A percentile compares a stretch with the other conserved stretches of the same genome.
These are phyloP conservation scores for Neoarthrinium moseri DNA, from an alignment of 2,329 filamentous ascomycete genomes.

Conservation along the genomic window DNA sequence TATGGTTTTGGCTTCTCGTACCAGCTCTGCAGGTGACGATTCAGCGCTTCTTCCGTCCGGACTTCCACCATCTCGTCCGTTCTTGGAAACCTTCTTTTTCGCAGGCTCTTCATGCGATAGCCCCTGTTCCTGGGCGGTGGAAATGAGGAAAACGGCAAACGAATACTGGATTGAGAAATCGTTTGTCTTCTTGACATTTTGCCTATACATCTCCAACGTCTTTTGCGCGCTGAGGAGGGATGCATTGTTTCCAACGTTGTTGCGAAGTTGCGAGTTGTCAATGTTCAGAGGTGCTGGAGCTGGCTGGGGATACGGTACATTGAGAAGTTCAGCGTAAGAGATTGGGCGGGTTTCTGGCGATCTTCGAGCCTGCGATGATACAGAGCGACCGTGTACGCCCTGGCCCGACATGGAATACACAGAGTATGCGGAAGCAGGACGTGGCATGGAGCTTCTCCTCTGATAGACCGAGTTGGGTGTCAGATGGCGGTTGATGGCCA, in stretches of 20 bases:
- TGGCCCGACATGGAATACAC: slow-evolving; percentile 68
- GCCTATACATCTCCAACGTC: slow-evolving; percentile 95
- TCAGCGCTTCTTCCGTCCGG: slow-evolving; percentile 39
- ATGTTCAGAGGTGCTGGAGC: slow-evolving; percentile 64
- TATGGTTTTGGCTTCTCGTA: slow-evolving; percentile 86
- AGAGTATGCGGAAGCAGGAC: slow-evolving; percentile 78
- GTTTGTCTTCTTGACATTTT: slow-evolving; percentile 96
- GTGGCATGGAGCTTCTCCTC: slow-evolving; percentile 57
- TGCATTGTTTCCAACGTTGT: slow-evolving; percentile 81
- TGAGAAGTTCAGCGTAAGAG: slow-evolving; percentile 60
- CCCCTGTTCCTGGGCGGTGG: slow-evolving; percentile 78
- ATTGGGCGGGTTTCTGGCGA: slow-evolving; percentile 54
- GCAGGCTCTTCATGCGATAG: slow-evolving; percentile 49
- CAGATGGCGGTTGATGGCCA: slow-evolving; percentile 59
- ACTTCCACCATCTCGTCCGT: slow-evolving; percentile 44
- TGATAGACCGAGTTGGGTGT: slow-evolving; percentile 56
- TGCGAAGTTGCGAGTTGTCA: slow-evolving; percentile 79
- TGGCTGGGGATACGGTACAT: slow-evolving; percentile 78
- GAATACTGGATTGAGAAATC: slow-evolving; percentile 91
- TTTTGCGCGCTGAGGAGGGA: slow-evolving; percentile 88
- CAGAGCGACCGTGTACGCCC: slow-evolving; percentile 52
- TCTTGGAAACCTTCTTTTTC: slow-evolving; percentile 44
- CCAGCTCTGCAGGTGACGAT: slow-evolving; percentile 58
- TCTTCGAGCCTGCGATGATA: slow-evolving; percentile 49
- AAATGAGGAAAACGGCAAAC: slow-evolving; percentile 92